Conservation (phyloP, 805 yeast species). For the Candida nonsorbophila region DNA sequence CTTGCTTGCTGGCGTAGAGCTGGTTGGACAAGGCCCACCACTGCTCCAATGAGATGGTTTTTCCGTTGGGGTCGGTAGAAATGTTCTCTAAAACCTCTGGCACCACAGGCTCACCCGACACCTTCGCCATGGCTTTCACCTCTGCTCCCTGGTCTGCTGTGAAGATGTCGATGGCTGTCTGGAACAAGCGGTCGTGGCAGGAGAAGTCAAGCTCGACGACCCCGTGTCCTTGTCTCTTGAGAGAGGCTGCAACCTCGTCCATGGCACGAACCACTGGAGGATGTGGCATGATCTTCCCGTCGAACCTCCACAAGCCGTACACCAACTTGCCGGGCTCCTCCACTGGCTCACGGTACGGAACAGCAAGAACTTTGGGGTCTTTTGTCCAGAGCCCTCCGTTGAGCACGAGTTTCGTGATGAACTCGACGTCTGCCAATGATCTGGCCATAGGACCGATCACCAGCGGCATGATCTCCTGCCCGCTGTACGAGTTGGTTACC, state of each 20-base stretch:
- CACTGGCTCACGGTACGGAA: conserved; percentile 44
- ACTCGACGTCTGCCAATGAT: conserved; percentile 31
- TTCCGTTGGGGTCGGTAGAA: conserved; percentile 14
- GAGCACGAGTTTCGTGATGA: conserved; percentile 41
- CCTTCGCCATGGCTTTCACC: conserved; percentile 21
- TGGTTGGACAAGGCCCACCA: conserved; percentile 4
- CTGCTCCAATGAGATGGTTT: not conserved
- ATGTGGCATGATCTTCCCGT: conserved; percentile 7
- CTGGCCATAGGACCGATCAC: conserved; percentile 36
- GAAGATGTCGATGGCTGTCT: conserved; percentile 1
- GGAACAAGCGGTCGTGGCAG: conserved; percentile 36
- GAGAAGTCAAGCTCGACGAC: conserved; percentile 43
- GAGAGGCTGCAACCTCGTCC: conserved; percentile 15
- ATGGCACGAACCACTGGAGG: conserved; percentile 18
- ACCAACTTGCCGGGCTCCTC: conserved; percentile 20
- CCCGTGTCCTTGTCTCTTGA: conserved; percentile 39
- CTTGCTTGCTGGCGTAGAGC: conserved; percentile 14
- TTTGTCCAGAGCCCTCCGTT: conserved; percentile 49
- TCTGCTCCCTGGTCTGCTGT: conserved; percentile 18
- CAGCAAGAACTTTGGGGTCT: conserved; percentile 33
- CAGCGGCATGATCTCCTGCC: conserved; percentile 13
- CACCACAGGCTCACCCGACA: conserved; percentile 41
- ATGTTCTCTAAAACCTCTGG: conserved; percentile 32
- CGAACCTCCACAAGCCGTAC: conserved; percentile 5
- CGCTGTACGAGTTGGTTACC: conserved; percentile 15